Conservation (phyloP, 2,329 filamentous ascomycete species). For the Venturiaceae sp. region DNA sequence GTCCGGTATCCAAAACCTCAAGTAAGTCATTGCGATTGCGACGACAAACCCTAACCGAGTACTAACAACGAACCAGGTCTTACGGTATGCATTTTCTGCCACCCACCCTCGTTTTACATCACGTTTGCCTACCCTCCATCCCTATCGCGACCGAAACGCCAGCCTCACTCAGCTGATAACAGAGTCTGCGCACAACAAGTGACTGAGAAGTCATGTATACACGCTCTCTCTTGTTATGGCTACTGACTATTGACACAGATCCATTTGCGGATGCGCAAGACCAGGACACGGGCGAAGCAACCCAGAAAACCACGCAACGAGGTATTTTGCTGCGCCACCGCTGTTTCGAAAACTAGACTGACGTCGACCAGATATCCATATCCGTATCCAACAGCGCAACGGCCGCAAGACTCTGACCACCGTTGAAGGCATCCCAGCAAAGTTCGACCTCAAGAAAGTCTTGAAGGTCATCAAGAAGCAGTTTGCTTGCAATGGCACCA, state of each 20-base stretch:
- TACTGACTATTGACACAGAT: conserved; percentile 3
- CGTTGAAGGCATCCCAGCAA: conserved; percentile 96
- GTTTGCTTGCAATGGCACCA: conserved; percentile 99
- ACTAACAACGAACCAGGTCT: conserved; percentile 3
- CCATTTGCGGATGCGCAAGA: conserved; percentile 9
- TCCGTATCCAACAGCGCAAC: conserved; percentile 76
- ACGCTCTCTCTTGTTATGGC: neutral
- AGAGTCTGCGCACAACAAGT: neutral
- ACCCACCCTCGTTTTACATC: neutral
- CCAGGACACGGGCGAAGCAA: conserved; percentile 1
- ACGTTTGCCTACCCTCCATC: neutral
- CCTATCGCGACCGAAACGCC: neutral
- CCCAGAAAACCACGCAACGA: conserved; percentile 1
- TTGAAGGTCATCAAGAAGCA: conserved; percentile 99
- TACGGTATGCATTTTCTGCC: conserved; percentile 1
- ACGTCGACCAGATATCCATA: conserved; percentile 3
- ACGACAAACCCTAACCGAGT: neutral
- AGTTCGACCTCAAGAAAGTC: conserved; percentile 99
- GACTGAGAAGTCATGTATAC: neutral
- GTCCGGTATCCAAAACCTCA: conserved; percentile 9
- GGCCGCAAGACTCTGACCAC: conserved; percentile 99
- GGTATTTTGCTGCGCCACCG: neutral
- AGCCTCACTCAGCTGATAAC: neutral
- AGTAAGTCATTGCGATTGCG: conserved; percentile 5
- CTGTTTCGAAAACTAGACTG: neutral